Base-by-base conservation (phyloP, 2,329 filamentous ascomycete genomes). In the Fusarium tuaranense region DNA sequence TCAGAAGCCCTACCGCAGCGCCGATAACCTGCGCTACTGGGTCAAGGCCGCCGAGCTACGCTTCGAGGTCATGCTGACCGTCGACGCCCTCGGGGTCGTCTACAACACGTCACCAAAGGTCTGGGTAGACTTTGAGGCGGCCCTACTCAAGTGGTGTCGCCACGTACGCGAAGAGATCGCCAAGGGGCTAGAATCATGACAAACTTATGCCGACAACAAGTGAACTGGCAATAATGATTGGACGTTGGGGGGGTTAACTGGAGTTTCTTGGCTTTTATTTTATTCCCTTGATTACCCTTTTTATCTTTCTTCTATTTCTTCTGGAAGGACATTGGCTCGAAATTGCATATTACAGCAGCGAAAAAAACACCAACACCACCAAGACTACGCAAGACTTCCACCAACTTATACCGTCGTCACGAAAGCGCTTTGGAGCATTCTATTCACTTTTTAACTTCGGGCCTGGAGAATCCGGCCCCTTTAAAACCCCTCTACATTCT, bases 1-100 rank as follows among this genome's bases (percentile, higher is more conserved):
- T 12, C 92, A 91, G 70, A 98, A 98, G 84, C 97, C 97, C 0
- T 99, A 99, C 82, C 93, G 97, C 59, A 92, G 92, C 72, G 95
- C 95, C 4, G 97, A 99, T 78, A 99, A 99, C 82, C 88, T 99
- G 71, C 91, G 95, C 46, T 99, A 93, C 86, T 99, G 97, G 96
- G 90, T 94, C 83, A 99, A 99, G 86, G 97, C 96, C 1, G 95
- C 95, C 9, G 95, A 99, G 84, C 87, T 98, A 68, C 91, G 97
- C 65, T 99, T 96, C 92, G 97, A 98, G 83, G 90, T 95, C 44
- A 89, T 93, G 76, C 87, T 98, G 62, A 90, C 92, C 73, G 88
- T 98, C 64, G 95, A 98, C 79, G 94, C 96, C 25, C 92, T 97
- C 83, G 95, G 93, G 32, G 89, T 98, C 9, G 95, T 98, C 25